A percentile compares a stretch with the other conserved stretches of the same genome.
Evolutionary conservation across 2,329 filamentous ascomycete species (phyloP).

Genomic region (Gnomoniopsis sp.): DNA sequence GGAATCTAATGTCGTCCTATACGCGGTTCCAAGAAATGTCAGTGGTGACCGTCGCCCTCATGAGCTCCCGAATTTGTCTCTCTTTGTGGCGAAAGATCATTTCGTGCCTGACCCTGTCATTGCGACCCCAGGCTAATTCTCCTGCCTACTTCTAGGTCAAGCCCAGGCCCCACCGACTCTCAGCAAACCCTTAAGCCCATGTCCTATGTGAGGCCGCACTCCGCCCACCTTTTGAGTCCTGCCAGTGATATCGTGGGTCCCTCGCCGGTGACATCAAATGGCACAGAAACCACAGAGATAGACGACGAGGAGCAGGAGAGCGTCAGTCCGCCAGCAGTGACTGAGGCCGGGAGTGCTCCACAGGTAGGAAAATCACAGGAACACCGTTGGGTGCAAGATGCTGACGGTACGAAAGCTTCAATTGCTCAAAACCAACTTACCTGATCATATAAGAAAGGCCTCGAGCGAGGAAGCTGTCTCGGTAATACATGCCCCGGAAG

Average conservation of each 20-base stretch:
- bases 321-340: conserved; percentile 24
- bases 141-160: conserved; percentile 38
- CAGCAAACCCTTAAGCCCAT: conserved; percentile 49
- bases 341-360: conserved; percentile 33
- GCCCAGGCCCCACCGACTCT: conserved; percentile 41
- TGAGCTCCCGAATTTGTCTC: conserved; percentile 15
- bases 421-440: conserved; percentile 54
- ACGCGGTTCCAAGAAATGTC: conserved; percentile 54
- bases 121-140: conserved; percentile 6
- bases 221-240: conserved; percentile 55
- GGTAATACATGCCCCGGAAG: conserved; percentile 85
- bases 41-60: conserved; percentile 21
- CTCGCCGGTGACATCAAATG: conserved; percentile 81
- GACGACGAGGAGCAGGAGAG: conserved; percentile 72
- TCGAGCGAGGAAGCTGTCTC: conserved; percentile 78
- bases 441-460: conserved; percentile 53
- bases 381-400: conserved; percentile 22
- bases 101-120: conserved; percentile 36
- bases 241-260: conserved; percentile 71
- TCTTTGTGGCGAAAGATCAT: conserved; percentile 45
- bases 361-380: conserved; percentile 27
- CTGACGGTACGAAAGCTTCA: conserved; percentile 35
- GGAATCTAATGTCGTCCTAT: conserved; percentile 52
- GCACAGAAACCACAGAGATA: conserved; percentile 79
- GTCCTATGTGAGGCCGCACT: conserved; percentile 45